phyloP scores from a whole-genome alignment of 164 flowering plant genomes.

The Echeveria elegans region DNA sequence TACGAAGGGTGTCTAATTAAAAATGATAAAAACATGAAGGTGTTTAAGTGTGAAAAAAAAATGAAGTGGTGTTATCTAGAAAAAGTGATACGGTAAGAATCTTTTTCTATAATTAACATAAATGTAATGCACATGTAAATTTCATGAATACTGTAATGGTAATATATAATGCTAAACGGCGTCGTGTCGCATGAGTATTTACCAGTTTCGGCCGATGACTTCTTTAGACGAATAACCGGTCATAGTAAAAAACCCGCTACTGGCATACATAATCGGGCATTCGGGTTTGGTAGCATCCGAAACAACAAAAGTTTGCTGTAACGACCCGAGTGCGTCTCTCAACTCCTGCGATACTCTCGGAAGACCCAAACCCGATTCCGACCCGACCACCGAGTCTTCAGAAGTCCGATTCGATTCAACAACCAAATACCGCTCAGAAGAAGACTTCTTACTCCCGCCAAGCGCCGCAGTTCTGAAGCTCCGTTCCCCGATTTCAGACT shows the following conservation, averaged over 20 bases:
- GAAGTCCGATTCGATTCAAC: slow-evolving; percentile 2
- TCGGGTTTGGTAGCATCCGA: slow-evolving; percentile 88
- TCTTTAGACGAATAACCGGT: slow-evolving; percentile 85
- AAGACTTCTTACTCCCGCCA: neutral
- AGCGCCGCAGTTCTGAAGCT: slow-evolving; percentile 3
- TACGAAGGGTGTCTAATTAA: too few species aligned
- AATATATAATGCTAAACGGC: neutral
- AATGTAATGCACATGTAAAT: too few species aligned
- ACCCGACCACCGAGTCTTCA: slow-evolving; percentile 4
- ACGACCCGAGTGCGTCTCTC: slow-evolving; percentile 65
- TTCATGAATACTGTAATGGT: too few species aligned
- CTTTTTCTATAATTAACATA: too few species aligned
- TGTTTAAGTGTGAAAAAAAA: too few species aligned
- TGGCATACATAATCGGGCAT: slow-evolving; percentile 86
- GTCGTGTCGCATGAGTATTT: slow-evolving; percentile 11
- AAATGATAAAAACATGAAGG: too few species aligned
- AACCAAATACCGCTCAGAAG: neutral
- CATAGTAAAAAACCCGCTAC: slow-evolving; percentile 83
- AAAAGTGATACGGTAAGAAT: too few species aligned
- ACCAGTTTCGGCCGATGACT: slow-evolving; percentile 91
- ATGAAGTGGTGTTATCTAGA: too few species aligned
- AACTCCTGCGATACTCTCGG: slow-evolving; percentile 86
- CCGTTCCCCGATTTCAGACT: neutral
- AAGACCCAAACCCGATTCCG: slow-evolving; percentile 8
- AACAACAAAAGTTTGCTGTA: slow-evolving; percentile 95